Percentiles rank a stretch among this genome's conserved stretches.
phyloP scores from a whole-genome alignment of 2,329 filamentous ascomycete genomes.

The Ophiostoma ips region DNA sequence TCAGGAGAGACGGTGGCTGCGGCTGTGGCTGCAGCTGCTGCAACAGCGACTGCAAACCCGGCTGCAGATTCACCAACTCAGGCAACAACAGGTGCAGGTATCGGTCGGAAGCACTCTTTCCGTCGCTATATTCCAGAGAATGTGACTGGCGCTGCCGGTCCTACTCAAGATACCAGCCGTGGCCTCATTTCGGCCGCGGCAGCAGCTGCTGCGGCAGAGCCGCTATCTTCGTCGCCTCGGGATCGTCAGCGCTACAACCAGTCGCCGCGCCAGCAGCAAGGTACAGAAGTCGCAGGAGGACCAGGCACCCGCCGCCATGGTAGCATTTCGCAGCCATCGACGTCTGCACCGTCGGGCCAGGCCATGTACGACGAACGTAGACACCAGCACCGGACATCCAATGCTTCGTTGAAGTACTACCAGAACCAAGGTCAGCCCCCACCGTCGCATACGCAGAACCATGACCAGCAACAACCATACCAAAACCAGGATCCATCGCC shows the following conservation, averaged over 20 bases:
- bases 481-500: slow-evolving; percentile 19
- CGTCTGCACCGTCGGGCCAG: slow-evolving; percentile 29
- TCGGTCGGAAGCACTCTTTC: slow-evolving; percentile 23
- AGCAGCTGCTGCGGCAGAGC: slow-evolving; percentile 25
- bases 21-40: too few relatives aligned
- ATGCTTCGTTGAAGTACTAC: slow-evolving; percentile 23
- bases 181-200: slow-evolving; percentile 18
- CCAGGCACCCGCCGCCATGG: slow-evolving; percentile 36
- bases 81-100: not conserved
- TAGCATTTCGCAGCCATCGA: slow-evolving; percentile 27
- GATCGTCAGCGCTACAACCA: slow-evolving; percentile 21
- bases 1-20: not conserved
- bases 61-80: not conserved
- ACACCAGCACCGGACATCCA: slow-evolving; percentile 27
- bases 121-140: slow-evolving; percentile 22
- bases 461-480: not conserved
- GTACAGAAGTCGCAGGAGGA: slow-evolving; percentile 31
- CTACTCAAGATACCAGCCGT: slow-evolving; percentile 22
- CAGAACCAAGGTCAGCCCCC: slow-evolving; percentile 13
- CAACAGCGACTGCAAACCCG: too few relatives aligned
- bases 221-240: slow-evolving; percentile 6
- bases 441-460: slow-evolving; percentile 1
- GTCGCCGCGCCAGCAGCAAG: slow-evolving; percentile 31
- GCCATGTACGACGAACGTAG: slow-evolving; percentile 23
- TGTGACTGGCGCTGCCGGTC: slow-evolving; percentile 6